Evolutionary conservation across 352 stramenopile species (phyloP).

Genomic region (Halophytophthora polymorphica): DNA sequence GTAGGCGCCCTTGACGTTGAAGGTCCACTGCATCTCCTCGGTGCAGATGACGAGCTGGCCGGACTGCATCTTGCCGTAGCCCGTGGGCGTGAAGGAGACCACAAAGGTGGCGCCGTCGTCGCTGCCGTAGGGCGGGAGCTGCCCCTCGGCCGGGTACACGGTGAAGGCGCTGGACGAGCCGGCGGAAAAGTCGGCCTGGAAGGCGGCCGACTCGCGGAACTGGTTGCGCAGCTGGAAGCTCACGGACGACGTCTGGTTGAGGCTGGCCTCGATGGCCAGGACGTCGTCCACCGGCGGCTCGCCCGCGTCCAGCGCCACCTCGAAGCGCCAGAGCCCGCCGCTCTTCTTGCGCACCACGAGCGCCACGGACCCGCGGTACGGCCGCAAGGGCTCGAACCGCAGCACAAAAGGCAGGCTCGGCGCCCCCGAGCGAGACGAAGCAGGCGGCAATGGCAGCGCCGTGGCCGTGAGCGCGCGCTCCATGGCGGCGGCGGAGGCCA

Average conservation of each 20-base stretch:
- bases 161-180: slow-evolving; percentile 88
- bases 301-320: slow-evolving; percentile 73
- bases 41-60: slow-evolving; percentile 86
- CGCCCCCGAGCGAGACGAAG: background rate
- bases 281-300: slow-evolving; percentile 86
- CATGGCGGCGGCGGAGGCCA: slow-evolving; percentile 41
- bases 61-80: slow-evolving; percentile 90
- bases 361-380: slow-evolving; percentile 72
- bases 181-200: slow-evolving; percentile 86
- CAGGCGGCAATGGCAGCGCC: slow-evolving; percentile 9
- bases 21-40: slow-evolving; percentile 92
- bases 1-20: slow-evolving; percentile 88
- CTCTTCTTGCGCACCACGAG: slow-evolving; percentile 78
- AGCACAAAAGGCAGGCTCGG: slow-evolving; percentile 47
- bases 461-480: slow-evolving; percentile 52
- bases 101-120: slow-evolving; percentile 74
- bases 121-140: slow-evolving; percentile 73
- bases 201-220: slow-evolving; percentile 66
- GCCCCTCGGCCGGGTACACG: slow-evolving; percentile 75
- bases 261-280: slow-evolving; percentile 81
- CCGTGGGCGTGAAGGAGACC: slow-evolving; percentile 88
- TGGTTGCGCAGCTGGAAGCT: slow-evolving; percentile 88
- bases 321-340: slow-evolving; percentile 86
- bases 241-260: slow-evolving; percentile 85
- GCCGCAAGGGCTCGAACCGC: slow-evolving; percentile 84